A percentile compares a stretch with the other conserved stretches of the same genome.
Conservation (phyloP, 139 green algal species). For the Edaphochlamys debaryana region DNA sequence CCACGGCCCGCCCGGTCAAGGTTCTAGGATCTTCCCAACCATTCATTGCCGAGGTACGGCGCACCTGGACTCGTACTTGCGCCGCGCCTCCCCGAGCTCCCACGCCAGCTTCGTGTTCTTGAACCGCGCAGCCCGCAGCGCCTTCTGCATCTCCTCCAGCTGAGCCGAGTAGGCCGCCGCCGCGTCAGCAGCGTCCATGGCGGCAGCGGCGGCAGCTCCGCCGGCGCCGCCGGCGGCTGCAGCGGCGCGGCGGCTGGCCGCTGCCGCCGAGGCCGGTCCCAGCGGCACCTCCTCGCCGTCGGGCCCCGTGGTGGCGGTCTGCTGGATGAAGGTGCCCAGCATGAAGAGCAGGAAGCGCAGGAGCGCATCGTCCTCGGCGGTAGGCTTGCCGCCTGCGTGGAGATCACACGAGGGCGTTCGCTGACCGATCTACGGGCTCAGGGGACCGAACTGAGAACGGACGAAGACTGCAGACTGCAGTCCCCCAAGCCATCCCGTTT, state of each 20-base stretch:
- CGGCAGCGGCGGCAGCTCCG: background rate
- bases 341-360: slow-evolving; percentile 36
- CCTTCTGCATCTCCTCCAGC: slow-evolving; percentile 1
- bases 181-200: background rate
- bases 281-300: background rate
- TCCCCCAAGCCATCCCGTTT: too few relatives aligned
- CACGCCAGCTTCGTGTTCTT: slow-evolving; percentile 15
- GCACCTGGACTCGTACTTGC: slow-evolving; percentile 32
- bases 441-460: too few relatives aligned
- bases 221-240: background rate
- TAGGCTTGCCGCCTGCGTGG: too few relatives aligned
- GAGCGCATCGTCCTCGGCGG: background rate
- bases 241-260: background rate
- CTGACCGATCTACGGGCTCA: too few relatives aligned
- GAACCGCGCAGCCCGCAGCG: slow-evolving; percentile 12
- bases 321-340: slow-evolving; percentile 20
- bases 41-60: too few relatives aligned
- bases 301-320: background rate
- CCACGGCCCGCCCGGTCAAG: too few relatives aligned
- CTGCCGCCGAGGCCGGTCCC: background rate
- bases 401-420: too few relatives aligned
- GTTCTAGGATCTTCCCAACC: too few relatives aligned
- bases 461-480: too few relatives aligned
- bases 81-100: slow-evolving; percentile 26
- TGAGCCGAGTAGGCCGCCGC: slow-evolving; percentile 1